phyloP scores from a whole-genome alignment of 2,329 filamentous ascomycete species.

The Aspergillus sergii region DNA sequence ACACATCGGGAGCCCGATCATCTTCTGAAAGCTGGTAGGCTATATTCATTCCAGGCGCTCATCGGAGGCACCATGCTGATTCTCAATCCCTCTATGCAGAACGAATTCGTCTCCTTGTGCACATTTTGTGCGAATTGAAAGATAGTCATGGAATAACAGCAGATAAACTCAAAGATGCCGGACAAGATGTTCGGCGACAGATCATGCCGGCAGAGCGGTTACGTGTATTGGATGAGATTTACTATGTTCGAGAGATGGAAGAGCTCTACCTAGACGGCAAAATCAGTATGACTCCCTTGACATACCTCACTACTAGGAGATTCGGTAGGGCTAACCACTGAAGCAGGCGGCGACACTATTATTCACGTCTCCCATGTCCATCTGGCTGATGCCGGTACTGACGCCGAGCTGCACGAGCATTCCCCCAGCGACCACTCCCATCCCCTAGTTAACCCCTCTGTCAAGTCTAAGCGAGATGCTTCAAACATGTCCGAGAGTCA shows the following conservation, averaged over 20 bases:
- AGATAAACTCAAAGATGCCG: conserved; percentile 42
- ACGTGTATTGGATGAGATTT: conserved; percentile 45
- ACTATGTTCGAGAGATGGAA: conserved; percentile 41
- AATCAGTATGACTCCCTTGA: conserved; percentile 32
- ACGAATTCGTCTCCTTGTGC: conserved; percentile 42
- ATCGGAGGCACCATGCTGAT: neutral
- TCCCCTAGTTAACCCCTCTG: conserved; percentile 8
- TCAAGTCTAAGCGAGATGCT: conserved; percentile 10
- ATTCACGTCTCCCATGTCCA: conserved; percentile 34
- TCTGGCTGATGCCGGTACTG: conserved; percentile 24
- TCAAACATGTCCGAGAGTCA: conserved; percentile 4
- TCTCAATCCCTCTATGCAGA: conserved; percentile 26
- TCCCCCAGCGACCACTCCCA: neutral
- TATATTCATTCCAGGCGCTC: neutral
- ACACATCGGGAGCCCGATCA: conserved; percentile 51
- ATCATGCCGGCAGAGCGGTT: conserved; percentile 38
- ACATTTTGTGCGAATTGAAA: conserved; percentile 43
- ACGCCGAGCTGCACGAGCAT: conserved; percentile 18
- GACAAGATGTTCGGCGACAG: conserved; percentile 42
- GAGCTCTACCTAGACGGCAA: conserved; percentile 41
- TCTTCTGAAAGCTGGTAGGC: conserved; percentile 44
- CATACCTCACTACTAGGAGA: neutral
- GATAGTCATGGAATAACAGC: conserved; percentile 40
- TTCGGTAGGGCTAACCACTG: conserved; percentile 5
- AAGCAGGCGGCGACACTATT: conserved; percentile 29